Conservation (phyloP, 352 stramenopile species). For the Globisporangium perplexum region DNA sequence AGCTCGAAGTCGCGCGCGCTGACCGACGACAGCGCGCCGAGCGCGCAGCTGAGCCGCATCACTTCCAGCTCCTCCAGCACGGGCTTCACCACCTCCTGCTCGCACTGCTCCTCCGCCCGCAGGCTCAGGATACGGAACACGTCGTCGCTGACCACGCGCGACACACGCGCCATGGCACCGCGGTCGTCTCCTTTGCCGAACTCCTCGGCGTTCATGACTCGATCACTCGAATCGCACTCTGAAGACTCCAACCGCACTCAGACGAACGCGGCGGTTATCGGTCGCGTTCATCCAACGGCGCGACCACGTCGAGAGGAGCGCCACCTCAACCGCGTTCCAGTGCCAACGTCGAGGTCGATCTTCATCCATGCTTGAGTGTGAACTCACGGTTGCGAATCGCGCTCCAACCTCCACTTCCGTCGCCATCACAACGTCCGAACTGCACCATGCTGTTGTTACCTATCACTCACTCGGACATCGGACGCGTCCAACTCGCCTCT, state of each 20-base stretch:
- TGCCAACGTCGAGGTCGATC: not conserved
- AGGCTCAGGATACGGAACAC: slow-evolving; percentile 60
- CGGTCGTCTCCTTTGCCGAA: not conserved
- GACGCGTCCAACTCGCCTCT: slow-evolving; percentile 59
- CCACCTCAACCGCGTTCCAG: not conserved
- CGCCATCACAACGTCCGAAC: too few relatives aligned
- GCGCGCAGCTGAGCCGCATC: slow-evolving; percentile 46
- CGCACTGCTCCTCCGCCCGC: slow-evolving; percentile 50
- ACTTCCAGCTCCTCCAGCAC: slow-evolving; percentile 65
- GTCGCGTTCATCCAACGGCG: not conserved
- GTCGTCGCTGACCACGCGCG: slow-evolving; percentile 10
- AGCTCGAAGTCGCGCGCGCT: slow-evolving; percentile 46
- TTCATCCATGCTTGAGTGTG: not conserved
- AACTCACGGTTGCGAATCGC: not conserved
- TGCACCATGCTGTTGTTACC: too few relatives aligned
- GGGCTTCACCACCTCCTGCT: slow-evolving; percentile 62
- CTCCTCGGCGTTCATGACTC: not conserved
- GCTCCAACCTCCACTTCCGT: not conserved
- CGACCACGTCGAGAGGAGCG: not conserved
- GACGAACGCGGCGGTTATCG: not conserved
- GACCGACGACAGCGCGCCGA: slow-evolving; percentile 44
- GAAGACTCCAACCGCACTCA: not conserved
- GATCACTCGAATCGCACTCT: not conserved
- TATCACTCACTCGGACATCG: not conserved
- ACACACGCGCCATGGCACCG: not conserved